phyloP scores from a whole-genome alignment of 179 eudicot genomes.

The Beta macrorhiza region DNA sequence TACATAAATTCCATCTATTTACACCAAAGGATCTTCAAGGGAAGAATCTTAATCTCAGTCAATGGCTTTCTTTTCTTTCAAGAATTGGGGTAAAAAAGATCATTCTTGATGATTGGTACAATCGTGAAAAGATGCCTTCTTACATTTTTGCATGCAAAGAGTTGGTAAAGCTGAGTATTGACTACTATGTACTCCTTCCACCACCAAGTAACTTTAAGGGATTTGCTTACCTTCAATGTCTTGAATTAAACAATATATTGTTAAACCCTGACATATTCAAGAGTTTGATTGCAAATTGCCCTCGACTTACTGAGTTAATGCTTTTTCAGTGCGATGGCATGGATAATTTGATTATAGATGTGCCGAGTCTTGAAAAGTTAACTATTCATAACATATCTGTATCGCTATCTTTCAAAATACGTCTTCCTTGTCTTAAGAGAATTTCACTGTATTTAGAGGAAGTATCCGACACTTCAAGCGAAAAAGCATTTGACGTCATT shows the following conservation, averaged over 20 bases:
- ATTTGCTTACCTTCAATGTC: background rate
- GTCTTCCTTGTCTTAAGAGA: background rate
- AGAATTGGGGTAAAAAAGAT: background rate
- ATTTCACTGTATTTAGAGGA: background rate
- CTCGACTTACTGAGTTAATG: background rate
- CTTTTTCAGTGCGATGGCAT: background rate
- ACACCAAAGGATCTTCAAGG: background rate
- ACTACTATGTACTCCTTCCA: too few relatives aligned
- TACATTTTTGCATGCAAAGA: background rate
- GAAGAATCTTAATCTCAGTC: background rate
- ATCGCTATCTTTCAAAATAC: background rate
- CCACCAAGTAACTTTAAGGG: background rate
- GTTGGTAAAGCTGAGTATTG: background rate
- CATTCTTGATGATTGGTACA: too few relatives aligned
- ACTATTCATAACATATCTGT: too few relatives aligned
- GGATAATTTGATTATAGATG: background rate
- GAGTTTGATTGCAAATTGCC: background rate
- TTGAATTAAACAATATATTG: too few relatives aligned
- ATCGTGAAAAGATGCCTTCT: background rate
- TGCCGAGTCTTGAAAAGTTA: background rate
- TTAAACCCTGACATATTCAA: background rate
- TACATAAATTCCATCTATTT: background rate
- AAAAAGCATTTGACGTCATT: too few relatives aligned
- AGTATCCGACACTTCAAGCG: background rate
- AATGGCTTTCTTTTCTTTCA: background rate